These are phyloP conservation scores for Cladophialophora chaetospira DNA, from an alignment of 2,329 filamentous ascomycete genomes.

Conservation along the genomic window DNA sequence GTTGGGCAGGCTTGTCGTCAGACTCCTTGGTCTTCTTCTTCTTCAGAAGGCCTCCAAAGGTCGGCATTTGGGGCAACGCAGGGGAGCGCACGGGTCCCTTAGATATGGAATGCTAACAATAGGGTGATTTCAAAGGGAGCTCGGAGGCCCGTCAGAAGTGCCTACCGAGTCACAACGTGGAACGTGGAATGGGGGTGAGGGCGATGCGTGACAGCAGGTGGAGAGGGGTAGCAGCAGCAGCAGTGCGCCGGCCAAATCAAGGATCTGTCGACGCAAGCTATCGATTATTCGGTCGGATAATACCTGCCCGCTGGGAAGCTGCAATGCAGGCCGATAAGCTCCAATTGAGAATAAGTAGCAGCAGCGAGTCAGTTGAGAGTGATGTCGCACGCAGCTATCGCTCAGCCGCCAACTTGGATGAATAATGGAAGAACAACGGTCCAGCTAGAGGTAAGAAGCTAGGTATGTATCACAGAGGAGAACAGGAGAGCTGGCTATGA, in stretches of 20 bases:
- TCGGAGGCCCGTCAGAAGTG: slow-evolving; percentile 23
- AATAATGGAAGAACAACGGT: not conserved
- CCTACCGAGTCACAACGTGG: slow-evolving; percentile 15
- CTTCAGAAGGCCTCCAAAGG: slow-evolving; percentile 85
- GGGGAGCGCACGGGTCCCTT: slow-evolving; percentile 30
- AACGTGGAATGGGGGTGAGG: slow-evolving; percentile 23
- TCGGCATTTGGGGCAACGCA: slow-evolving; percentile 70
- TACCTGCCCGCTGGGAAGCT: slow-evolving; percentile 18
- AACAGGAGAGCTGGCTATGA: slow-evolving; percentile 6
- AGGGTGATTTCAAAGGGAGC: slow-evolving; percentile 12
- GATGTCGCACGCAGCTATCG: slow-evolving; percentile 1
- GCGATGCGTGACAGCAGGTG: slow-evolving; percentile 9
- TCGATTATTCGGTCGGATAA: slow-evolving; percentile 17
- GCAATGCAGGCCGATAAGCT: slow-evolving; percentile 29
- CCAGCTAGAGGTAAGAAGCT: slow-evolving; percentile 1
- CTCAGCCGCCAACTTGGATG: not conserved
- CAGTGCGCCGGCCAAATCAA: slow-evolving; percentile 9
- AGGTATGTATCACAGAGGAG: not conserved
- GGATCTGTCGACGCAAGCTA: slow-evolving; percentile 18
- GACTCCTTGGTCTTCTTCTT: slow-evolving; percentile 97
- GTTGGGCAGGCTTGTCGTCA: slow-evolving; percentile 41
- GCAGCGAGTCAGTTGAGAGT: not conserved
- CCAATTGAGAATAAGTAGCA: slow-evolving; percentile 8
- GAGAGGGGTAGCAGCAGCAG: slow-evolving; percentile 26
- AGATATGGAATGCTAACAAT: slow-evolving; percentile 25